A percentile compares a stretch with the other conserved stretches of the same genome.
phyloP scores from a whole-genome alignment of 2,329 filamentous ascomycete genomes.

The Nannizzia gypsea region DNA sequence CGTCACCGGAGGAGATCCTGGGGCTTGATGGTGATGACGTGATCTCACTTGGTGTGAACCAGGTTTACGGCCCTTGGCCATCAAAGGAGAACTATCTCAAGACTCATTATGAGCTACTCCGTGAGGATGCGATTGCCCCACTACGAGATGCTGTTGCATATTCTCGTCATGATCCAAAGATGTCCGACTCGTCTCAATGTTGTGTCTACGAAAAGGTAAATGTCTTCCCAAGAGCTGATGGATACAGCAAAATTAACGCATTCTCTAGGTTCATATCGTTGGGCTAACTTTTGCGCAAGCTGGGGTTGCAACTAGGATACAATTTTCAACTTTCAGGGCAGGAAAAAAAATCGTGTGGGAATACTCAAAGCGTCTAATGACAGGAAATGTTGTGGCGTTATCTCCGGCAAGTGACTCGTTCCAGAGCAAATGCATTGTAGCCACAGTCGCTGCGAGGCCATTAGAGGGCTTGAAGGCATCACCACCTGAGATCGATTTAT shows the following conservation, averaged over 20 bases:
- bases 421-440: conserved; percentile 53
- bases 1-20: conserved; percentile 30
- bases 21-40: conserved; percentile 16
- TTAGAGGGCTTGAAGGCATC: conserved; percentile 51
- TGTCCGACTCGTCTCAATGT: conserved; percentile 46
- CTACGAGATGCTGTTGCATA: conserved; percentile 54
- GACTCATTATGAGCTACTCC: conserved; percentile 61
- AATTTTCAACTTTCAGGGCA: conserved; percentile 57
- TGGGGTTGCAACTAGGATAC: conserved; percentile 55
- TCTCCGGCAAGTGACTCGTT: conserved; percentile 50
- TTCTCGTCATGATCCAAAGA: conserved; percentile 42
- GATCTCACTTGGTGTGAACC: conserved; percentile 41
- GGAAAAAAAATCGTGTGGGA: conserved; percentile 58
- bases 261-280: conserved; percentile 49
- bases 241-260: neutral
- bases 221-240: too few species aligned
- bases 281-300: conserved; percentile 52
- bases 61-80: conserved; percentile 45
- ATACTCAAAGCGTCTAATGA: conserved; percentile 46
- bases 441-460: conserved; percentile 58
- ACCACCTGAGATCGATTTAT: conserved; percentile 63
- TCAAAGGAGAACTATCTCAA: conserved; percentile 56
- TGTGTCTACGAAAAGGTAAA: conserved; percentile 59
- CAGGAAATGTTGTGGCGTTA: conserved; percentile 45
- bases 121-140: conserved; percentile 60